A percentile compares a stretch with the other conserved stretches of the same genome.
phyloP scores from a whole-genome alignment of 257 asterid genomes.

The Solanum chaucha region DNA sequence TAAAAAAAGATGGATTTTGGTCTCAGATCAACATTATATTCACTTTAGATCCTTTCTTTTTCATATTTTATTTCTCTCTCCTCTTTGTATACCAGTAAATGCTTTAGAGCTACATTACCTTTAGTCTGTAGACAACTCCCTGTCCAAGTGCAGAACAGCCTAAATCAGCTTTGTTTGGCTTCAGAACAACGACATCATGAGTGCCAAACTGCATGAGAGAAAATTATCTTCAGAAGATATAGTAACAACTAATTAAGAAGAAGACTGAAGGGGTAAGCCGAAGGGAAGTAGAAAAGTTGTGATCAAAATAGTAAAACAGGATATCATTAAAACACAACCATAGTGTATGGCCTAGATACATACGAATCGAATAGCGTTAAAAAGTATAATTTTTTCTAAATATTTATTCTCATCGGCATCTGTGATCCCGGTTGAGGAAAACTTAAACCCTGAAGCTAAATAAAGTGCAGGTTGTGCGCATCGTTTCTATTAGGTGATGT shows the following conservation, averaged over 20 bases:
- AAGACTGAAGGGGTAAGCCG: neutral
- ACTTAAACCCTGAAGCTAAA: neutral
- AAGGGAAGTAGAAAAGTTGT: neutral
- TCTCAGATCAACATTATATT: neutral
- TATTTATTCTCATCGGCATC: neutral
- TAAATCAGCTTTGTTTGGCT: slow-evolving; percentile 83
- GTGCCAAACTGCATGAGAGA: slow-evolving; percentile 59
- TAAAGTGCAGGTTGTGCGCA: neutral
- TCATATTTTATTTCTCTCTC: neutral
- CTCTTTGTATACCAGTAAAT: neutral
- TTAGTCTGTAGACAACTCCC: slow-evolving; percentile 88
- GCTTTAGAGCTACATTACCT: slow-evolving; percentile 32
- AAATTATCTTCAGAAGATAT: slow-evolving; percentile 5
- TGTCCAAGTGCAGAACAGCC: slow-evolving; percentile 91
- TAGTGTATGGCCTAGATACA: neutral
- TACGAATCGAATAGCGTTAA: neutral
- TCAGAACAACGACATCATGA: slow-evolving; percentile 85
- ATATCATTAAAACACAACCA: neutral
- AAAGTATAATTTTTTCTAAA: neutral
- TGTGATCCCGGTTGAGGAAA: neutral
- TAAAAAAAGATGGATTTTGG: neutral
- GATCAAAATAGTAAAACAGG: neutral
- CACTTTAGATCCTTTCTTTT: neutral
- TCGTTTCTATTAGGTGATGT: neutral
- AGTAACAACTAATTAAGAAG: neutral